Evolutionary conservation across 1,284 basidiomycete species (phyloP).

Genomic region (Neolentinus lepideus): DNA sequence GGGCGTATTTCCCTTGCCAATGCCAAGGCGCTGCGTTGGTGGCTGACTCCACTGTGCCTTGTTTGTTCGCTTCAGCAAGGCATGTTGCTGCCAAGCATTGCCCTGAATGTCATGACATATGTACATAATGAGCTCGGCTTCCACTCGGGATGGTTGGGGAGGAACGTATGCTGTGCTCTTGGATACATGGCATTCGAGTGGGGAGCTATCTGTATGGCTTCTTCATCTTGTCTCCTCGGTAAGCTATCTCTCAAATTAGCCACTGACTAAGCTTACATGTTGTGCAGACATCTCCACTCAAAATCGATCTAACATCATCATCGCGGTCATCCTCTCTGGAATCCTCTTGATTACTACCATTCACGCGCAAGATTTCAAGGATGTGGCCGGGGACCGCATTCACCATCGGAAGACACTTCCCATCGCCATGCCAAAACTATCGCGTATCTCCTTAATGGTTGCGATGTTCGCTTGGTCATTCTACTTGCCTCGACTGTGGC

Average conservation of each 20-base stretch:
- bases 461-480: conserved; percentile 21
- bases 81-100: conserved; percentile 16
- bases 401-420: conserved; percentile 25
- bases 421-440: conserved; percentile 21
- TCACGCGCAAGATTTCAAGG: conserved; percentile 28
- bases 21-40: conserved; percentile 23
- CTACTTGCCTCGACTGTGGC: conserved; percentile 15
- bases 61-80: conserved; percentile 15
- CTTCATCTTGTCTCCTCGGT: conserved; percentile 7
- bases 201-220: conserved; percentile 23
- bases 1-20: conserved; percentile 18
- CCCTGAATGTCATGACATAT: conserved; percentile 19
- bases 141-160: conserved; percentile 18
- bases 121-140: conserved; percentile 23
- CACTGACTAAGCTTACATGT: conserved; percentile 5
- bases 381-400: conserved; percentile 23
- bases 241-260: neutral
- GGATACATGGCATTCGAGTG: conserved; percentile 27
- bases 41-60: conserved; percentile 17
- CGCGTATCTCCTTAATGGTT: conserved; percentile 19
- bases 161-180: conserved; percentile 23
- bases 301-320: conserved; percentile 14
- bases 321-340: conserved; percentile 20
- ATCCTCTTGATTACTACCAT: conserved; percentile 25
- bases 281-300: conserved; percentile 9